Base-by-base conservation (phyloP, 2,329 filamentous ascomycete genomes). In the Diaporthe ampelina region DNA sequence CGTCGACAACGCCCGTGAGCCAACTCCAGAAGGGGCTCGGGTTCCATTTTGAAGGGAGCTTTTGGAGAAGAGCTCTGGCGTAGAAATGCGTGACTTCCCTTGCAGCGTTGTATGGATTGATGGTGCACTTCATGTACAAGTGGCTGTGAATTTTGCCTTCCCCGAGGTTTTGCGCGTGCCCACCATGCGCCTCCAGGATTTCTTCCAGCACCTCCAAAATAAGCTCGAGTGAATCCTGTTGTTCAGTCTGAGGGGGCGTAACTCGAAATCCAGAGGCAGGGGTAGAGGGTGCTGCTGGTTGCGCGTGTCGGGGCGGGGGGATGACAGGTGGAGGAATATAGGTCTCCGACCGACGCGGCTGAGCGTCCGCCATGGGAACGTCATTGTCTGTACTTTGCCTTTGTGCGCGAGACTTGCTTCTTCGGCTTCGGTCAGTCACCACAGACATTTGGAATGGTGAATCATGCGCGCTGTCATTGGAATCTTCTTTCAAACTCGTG, bases 11-110 rank as follows among this genome's bases (percentile, higher is more conserved):
- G 4, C 79, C 75, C 52, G 82, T 75, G 0, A 88, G 79, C 79
- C 81, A 86, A 0, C 73, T 17, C 45, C 81, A 83, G 35, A 85
- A 79, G 0, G 79, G 80, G 11, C 80, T 81, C 0, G 73, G 72
- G 4, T 78, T 76, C 77, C 84, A 87, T 26, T 80, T 76, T 6
- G 78, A 77, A 50, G 82, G 81, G 1, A 88, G 78, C 4, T 75
- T 76, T 2, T 79, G 71, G 1, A 86, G 76, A 8, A 90, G 80
- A 8, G 83, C 83, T 6, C 77, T 77, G 1, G 86, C 83, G 70
- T 87, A 86, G 75, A 87, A 89, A 17, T 84, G 81, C 2, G 87
- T 78, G 4, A 89, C 78, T 50, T 88, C 85, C 50, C 80, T 73
- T 3, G 83, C 80, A 0, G 76, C 78, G 5, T 70, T 63, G 61